Conservation (phyloP, 192 early-diverging fungal species). For the Podila epigama region DNA sequence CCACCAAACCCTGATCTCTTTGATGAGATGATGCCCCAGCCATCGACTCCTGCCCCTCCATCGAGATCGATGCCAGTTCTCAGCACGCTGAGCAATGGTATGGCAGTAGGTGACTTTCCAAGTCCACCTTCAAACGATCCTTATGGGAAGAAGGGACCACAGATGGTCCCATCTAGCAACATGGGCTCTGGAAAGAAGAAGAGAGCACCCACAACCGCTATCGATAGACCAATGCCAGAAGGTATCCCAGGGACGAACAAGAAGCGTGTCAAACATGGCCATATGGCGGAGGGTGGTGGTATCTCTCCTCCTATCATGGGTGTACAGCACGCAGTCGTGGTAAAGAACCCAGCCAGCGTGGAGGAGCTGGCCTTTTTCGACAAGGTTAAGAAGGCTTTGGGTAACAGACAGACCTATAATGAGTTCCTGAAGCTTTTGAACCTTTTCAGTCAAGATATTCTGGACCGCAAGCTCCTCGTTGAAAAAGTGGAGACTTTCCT, state of each 20-base stretch:
- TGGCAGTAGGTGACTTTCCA: slow-evolving; percentile 50
- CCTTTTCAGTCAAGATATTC: slow-evolving; percentile 91
- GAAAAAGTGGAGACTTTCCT: slow-evolving; percentile 90
- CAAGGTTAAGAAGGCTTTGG: slow-evolving; percentile 84
- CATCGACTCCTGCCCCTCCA: slow-evolving; percentile 41
- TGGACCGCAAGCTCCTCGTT: slow-evolving; percentile 84
- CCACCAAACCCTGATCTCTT: slow-evolving; percentile 53
- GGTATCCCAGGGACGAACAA: slow-evolving; percentile 30
- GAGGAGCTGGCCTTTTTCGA: slow-evolving; percentile 98
- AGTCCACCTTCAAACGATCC: slow-evolving; percentile 33
- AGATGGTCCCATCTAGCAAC: not conserved
- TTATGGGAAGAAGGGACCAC: slow-evolving; percentile 33
- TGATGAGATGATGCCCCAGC: slow-evolving; percentile 48
- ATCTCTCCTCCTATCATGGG: slow-evolving; percentile 34
- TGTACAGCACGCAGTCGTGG: slow-evolving; percentile 19
- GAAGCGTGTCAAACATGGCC: slow-evolving; percentile 37
- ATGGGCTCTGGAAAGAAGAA: slow-evolving; percentile 44
- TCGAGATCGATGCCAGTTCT: slow-evolving; percentile 50
- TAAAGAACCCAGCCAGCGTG: slow-evolving; percentile 52
- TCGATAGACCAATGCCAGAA: slow-evolving; percentile 32
- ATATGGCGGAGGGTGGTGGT: slow-evolving; percentile 24
- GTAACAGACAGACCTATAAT: slow-evolving; percentile 88
- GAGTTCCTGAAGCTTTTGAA: slow-evolving; percentile 98
- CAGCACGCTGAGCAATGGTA: slow-evolving; percentile 56
- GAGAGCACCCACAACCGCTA: slow-evolving; percentile 16